These are phyloP conservation scores for Kodamaea kaohsiungensis DNA, from an alignment of 805 yeast genomes.

Conservation along the genomic window DNA sequence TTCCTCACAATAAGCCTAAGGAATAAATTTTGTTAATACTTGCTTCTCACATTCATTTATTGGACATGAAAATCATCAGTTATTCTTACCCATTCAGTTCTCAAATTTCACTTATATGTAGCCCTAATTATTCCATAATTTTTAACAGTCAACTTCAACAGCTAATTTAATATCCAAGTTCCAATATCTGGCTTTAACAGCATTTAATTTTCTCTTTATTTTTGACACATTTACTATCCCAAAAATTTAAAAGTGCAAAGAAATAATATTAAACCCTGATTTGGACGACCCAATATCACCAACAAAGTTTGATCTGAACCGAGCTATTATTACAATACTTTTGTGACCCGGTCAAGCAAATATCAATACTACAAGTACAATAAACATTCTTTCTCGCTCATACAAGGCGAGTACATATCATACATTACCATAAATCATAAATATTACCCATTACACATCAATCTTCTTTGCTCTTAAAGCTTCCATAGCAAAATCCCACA, in stretches of 20 bases:
- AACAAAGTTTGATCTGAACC: background rate
- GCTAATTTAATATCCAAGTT: too few species aligned
- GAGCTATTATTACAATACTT: too few species aligned
- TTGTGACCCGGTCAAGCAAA: too few species aligned
- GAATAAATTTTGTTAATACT: too few species aligned
- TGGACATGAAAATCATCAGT: too few species aligned
- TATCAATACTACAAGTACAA: background rate
- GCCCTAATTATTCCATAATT: too few species aligned
- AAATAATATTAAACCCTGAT: background rate
- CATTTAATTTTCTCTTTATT: background rate
- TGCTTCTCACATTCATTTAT: too few species aligned
- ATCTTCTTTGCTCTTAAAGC: constrained; percentile 3
- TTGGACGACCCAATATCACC: background rate
- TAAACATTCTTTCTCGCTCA: background rate
- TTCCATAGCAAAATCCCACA: constrained; percentile 32
- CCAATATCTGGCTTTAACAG: too few species aligned
- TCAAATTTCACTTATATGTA: too few species aligned
- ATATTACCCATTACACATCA: background rate
- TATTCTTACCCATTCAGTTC: too few species aligned
- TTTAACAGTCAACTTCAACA: too few species aligned
- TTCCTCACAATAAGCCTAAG: background rate
- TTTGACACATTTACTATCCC: background rate
- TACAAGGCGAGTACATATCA: background rate
- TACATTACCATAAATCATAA: constrained; percentile 1
- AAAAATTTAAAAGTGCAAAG: background rate